These are phyloP conservation scores for Suillus lakei DNA, from an alignment of 768 basidiomycete species.

Conservation along the genomic window DNA sequence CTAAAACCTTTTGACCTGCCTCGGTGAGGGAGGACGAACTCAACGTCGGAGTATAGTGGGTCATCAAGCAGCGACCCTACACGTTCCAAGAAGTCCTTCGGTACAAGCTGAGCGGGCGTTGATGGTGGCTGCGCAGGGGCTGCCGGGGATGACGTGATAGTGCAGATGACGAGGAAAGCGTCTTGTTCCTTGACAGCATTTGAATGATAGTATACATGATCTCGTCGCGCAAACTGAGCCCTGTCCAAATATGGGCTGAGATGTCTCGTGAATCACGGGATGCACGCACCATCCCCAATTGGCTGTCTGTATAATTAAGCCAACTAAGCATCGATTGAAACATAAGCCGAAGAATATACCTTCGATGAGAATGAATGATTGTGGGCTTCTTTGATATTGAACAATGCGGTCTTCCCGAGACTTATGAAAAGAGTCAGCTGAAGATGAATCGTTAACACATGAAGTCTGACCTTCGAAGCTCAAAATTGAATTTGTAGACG, in stretches of 20 bases:
- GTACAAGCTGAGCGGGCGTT: slow-evolving; percentile 58
- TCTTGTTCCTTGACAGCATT: slow-evolving; percentile 58
- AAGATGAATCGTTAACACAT: background rate
- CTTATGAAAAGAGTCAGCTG: slow-evolving; percentile 22
- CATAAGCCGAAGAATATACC: slow-evolving; percentile 33
- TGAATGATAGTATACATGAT: slow-evolving; percentile 67
- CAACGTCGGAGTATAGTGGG: slow-evolving; percentile 83
- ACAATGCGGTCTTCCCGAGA: slow-evolving; percentile 54
- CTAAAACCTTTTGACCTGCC: slow-evolving; percentile 41
- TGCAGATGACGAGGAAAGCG: slow-evolving; percentile 77
- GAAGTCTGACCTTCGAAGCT: slow-evolving; percentile 65
- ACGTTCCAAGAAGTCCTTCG: slow-evolving; percentile 67
- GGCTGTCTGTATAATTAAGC: slow-evolving; percentile 60
- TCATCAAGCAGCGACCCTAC: slow-evolving; percentile 81
- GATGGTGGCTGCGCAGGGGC: slow-evolving; percentile 50
- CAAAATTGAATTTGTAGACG: slow-evolving; percentile 85
- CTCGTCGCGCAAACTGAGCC: slow-evolving; percentile 82
- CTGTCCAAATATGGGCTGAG: slow-evolving; percentile 36
- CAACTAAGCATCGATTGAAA: slow-evolving; percentile 19
- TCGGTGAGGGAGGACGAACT: slow-evolving; percentile 70
- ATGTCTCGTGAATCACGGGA: background rate
- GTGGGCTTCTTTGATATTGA: slow-evolving; percentile 76
- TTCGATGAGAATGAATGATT: slow-evolving; percentile 84
- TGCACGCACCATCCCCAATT: slow-evolving; percentile 83
- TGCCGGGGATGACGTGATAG: slow-evolving; percentile 70